Percentiles rank a stretch among this genome's conserved stretches.
Evolutionary conservation across 2,329 filamentous ascomycete genomes (phyloP).

Genomic region (Arthrobotrys pseudoclavata): DNA sequence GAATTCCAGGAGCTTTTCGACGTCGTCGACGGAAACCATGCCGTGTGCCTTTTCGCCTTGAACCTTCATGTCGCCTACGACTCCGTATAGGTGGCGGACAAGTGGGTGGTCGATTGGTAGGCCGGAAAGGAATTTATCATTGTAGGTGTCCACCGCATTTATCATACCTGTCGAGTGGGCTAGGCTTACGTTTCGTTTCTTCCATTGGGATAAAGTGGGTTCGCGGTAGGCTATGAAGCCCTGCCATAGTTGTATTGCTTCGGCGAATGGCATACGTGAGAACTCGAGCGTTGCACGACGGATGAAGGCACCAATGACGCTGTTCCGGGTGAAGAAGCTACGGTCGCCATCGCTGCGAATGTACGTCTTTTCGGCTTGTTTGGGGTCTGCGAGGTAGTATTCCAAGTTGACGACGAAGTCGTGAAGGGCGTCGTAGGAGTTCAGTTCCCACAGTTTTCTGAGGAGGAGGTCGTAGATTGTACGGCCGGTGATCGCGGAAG

Average conservation of each 20-base stretch:
- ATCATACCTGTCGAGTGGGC: conserved; percentile 33
- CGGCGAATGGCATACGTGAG: conserved; percentile 81
- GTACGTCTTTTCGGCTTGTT: conserved; percentile 71
- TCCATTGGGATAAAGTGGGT: conserved; percentile 76
- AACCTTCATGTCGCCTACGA: conserved; percentile 65
- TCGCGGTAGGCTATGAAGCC: conserved; percentile 84
- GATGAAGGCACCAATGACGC: conserved; percentile 85
- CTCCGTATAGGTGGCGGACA: conserved; percentile 70
- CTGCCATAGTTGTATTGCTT: conserved; percentile 83
- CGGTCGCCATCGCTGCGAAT: conserved; percentile 64
- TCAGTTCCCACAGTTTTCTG: conserved; percentile 83
- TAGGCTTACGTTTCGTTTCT: conserved; percentile 68
- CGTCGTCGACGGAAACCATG: conserved; percentile 79
- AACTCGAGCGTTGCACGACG: conserved; percentile 84
- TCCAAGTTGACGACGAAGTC: conserved; percentile 75
- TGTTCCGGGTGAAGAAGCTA: conserved; percentile 69
- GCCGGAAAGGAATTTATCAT: conserved; percentile 53
- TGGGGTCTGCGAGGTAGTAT: conserved; percentile 73
- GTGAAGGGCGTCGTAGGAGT: conserved; percentile 84
- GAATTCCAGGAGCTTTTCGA: conserved; percentile 85
- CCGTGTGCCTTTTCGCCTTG: conserved; percentile 66
- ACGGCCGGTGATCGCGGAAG: conserved; percentile 71
- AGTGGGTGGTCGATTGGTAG: conserved; percentile 64
- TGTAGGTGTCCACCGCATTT: conserved; percentile 21
- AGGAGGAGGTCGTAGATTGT: conserved; percentile 91